Percentiles rank a stretch among this genome's conserved stretches.
These are phyloP conservation scores for Ophiocordyceps polyrhachis-furcata DNA, from an alignment of 2,329 filamentous ascomycete genomes.

Conservation along the genomic window DNA sequence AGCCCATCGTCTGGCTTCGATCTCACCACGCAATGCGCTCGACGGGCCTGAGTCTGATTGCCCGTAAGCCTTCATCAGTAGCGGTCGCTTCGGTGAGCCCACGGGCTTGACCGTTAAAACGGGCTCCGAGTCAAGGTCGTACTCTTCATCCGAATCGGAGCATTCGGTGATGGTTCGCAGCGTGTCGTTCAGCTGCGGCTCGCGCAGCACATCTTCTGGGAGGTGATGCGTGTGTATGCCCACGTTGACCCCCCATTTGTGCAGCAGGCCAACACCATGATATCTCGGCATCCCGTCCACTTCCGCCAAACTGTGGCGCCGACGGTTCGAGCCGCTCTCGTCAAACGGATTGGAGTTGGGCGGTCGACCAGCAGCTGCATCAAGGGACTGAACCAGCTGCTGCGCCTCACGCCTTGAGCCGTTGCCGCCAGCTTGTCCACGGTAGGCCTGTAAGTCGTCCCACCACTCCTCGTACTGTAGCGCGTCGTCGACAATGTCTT, in stretches of 20 bases:
- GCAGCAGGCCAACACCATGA: constrained; percentile 31
- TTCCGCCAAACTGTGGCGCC: constrained; percentile 34
- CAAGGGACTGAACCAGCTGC: constrained; percentile 24
- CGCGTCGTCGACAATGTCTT: constrained; percentile 43
- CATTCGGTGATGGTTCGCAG: constrained; percentile 15
- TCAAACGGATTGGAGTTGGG: constrained; percentile 25
- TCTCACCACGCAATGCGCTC: neutral
- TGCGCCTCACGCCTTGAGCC: constrained; percentile 23
- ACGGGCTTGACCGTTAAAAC: constrained; percentile 10
- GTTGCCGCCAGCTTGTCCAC: constrained; percentile 20
- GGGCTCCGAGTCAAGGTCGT: constrained; percentile 4
- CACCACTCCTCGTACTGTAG: constrained; percentile 66
- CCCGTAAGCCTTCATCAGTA: constrained; percentile 4
- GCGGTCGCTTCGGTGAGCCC: constrained; percentile 6
- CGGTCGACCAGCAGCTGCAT: constrained; percentile 21
- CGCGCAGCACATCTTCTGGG: constrained; percentile 38
- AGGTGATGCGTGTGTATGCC: constrained; percentile 63
- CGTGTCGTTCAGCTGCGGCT: constrained; percentile 13
- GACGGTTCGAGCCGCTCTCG: constrained; percentile 8
- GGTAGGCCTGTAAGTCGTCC: constrained; percentile 47
- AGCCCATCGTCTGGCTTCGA: neutral
- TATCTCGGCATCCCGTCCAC: constrained; percentile 43
- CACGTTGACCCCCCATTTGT: constrained; percentile 44
- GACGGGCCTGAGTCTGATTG: neutral
- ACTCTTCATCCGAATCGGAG: constrained; percentile 13